These are phyloP conservation scores for Coemansia sp. DNA, from an alignment of 192 early-diverging fungal species.

Conservation along the genomic window DNA sequence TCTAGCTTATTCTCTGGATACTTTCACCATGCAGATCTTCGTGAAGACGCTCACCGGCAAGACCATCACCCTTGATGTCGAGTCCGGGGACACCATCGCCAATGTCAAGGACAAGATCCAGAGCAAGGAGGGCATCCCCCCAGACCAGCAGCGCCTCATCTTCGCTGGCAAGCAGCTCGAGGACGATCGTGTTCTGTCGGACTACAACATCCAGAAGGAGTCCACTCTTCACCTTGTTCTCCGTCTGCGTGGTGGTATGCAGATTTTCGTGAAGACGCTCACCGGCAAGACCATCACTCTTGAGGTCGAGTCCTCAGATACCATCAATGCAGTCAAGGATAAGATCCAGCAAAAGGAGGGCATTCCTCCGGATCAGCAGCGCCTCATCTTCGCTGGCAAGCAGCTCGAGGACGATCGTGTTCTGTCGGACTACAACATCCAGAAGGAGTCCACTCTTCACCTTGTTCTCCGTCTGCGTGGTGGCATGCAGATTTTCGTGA, in stretches of 20 bases:
- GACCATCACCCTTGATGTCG: conserved; percentile 93
- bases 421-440: too few species aligned
- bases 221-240: conserved; percentile 95
- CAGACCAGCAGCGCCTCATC: conserved; percentile 98
- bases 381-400: too few species aligned
- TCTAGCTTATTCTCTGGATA: too few species aligned
- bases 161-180: conserved; percentile 99
- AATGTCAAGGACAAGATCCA: conserved; percentile 85
- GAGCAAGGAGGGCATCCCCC: conserved; percentile 88
- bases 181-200: conserved; percentile 92
- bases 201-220: conserved; percentile 99
- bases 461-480: conserved; percentile 89
- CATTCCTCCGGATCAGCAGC: too few species aligned
- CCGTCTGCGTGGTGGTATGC: conserved; percentile 79
- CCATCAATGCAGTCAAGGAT: conserved; percentile 78
- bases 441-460: conserved; percentile 98
- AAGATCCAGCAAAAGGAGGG: conserved; percentile 91
- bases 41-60: conserved; percentile 89
- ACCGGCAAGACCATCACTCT: conserved; percentile 97
- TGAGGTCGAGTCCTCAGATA: too few species aligned
- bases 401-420: too few species aligned
- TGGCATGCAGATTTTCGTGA: conserved; percentile 61
- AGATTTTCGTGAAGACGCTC: conserved; percentile 69
- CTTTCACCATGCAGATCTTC: conserved; percentile 52
- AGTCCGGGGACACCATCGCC: conserved; percentile 74